These are phyloP conservation scores for Saccharomyces eubayanus DNA, from an alignment of 805 yeast genomes.

Conservation along the genomic window DNA sequence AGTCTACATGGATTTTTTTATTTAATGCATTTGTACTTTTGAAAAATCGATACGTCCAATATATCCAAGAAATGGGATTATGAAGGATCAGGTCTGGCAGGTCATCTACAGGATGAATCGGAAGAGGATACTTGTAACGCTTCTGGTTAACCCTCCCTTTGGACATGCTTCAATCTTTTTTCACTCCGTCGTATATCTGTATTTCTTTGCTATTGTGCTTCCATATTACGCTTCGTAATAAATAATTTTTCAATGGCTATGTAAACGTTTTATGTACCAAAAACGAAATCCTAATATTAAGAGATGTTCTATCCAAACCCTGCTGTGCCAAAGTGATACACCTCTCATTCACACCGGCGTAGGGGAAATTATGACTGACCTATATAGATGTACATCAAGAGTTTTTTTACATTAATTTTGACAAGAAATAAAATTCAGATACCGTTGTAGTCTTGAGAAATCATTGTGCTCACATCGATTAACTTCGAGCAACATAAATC, in stretches of 20 bases:
- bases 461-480: constrained; percentile 58
- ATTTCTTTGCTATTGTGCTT: neutral
- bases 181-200: neutral
- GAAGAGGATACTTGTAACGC: constrained; percentile 47
- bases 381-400: neutral
- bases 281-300: neutral
- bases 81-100: constrained; percentile 51
- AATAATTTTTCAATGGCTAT: neutral
- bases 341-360: neutral
- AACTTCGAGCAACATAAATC: constrained; percentile 38
- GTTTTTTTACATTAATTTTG: neutral
- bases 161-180: constrained; percentile 23
- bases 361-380: neutral
- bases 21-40: constrained; percentile 13
- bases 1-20: constrained; percentile 16
- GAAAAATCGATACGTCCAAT: constrained; percentile 35
- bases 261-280: neutral
- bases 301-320: neutral
- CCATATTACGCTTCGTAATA: neutral
- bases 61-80: constrained; percentile 60
- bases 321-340: neutral
- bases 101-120: constrained; percentile 39
- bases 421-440: constrained; percentile 50
- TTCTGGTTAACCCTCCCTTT: constrained; percentile 25
- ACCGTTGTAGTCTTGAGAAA: constrained; percentile 95